phyloP scores from a whole-genome alignment of 768 basidiomycete genomes.

The Lactarius sanguifluus region DNA sequence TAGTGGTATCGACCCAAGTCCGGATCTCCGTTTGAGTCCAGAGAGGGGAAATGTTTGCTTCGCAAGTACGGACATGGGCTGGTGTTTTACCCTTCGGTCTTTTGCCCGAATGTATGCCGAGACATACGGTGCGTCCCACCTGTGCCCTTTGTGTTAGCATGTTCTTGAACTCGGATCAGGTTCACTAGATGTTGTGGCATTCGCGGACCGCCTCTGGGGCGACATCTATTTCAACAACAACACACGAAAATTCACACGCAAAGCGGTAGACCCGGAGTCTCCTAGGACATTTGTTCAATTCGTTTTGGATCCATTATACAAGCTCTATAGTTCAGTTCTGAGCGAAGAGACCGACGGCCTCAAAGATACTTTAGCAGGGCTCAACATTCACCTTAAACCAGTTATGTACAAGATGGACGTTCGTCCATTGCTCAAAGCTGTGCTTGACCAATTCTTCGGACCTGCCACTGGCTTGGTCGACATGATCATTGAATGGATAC shows the following conservation, averaged over 20 bases:
- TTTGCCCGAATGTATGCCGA: conserved; percentile 97
- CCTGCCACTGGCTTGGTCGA: conserved; percentile 87
- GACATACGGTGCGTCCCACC: conserved; percentile 64
- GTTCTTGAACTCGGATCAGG: conserved; percentile 42
- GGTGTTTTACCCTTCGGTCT: conserved; percentile 93
- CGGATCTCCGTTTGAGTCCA: conserved; percentile 84
- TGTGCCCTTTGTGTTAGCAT: not conserved
- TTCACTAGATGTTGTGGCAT: conserved; percentile 75
- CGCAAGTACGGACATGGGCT: conserved; percentile 94
- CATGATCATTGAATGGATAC: conserved; percentile 87
- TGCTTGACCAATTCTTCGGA: conserved; percentile 96
- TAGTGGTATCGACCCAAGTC: conserved; percentile 84
- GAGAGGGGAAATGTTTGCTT: conserved; percentile 97
- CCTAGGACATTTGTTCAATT: conserved; percentile 92
- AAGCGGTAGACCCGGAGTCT: conserved; percentile 74
- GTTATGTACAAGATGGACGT: conserved; percentile 99
- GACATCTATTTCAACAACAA: conserved; percentile 92
- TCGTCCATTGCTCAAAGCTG: conserved; percentile 87
- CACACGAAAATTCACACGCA: conserved; percentile 86
- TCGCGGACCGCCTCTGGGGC: conserved; percentile 94
- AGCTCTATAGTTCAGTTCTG: conserved; percentile 92
- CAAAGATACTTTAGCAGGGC: conserved; percentile 68
- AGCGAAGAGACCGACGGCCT: conserved; percentile 92
- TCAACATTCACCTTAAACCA: conserved; percentile 86
- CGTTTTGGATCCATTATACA: conserved; percentile 94